A percentile compares a stretch with the other conserved stretches of the same genome.
Evolutionary conservation across 129 eudicot species (phyloP).

Genomic region (Arctium minus): DNA sequence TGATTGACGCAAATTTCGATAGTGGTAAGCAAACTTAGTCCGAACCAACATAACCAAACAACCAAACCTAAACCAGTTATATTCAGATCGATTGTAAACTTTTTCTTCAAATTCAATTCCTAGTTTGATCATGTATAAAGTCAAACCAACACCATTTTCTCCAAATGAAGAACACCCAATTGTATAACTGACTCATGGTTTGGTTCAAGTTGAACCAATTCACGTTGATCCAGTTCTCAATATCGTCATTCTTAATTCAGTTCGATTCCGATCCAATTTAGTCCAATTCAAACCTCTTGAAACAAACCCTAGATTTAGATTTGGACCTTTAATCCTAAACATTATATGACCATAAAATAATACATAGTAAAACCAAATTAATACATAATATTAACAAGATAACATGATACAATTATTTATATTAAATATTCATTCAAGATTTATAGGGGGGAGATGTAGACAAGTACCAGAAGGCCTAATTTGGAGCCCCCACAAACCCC

Average conservation of each 20-base stretch:
- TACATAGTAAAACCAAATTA: neutral
- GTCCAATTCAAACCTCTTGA: neutral
- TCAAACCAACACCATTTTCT: neutral
- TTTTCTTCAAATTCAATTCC: neutral
- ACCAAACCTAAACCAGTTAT: neutral
- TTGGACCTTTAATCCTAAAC: neutral
- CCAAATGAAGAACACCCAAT: neutral
- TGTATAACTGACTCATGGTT: neutral
- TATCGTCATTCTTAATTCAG: neutral
- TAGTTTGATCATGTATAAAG: neutral
- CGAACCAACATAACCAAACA: neutral
- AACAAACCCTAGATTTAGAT: neutral
- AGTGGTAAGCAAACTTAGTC: too few species aligned
- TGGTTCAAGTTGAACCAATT: neutral
- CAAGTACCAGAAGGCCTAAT: constrained; percentile 69
- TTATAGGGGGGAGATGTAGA: constrained; percentile 45
- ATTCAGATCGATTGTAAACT: neutral
- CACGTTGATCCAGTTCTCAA: neutral
- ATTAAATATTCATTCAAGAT: constrained; percentile 14
- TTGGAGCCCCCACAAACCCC: constrained; percentile 46
- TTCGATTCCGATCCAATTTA: neutral
- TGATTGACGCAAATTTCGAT: neutral
- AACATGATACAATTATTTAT: neutral
- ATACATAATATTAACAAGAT: neutral
- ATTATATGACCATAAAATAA: neutral